phyloP scores from a whole-genome alignment of 257 asterid species.

The Coffea canephora region DNA sequence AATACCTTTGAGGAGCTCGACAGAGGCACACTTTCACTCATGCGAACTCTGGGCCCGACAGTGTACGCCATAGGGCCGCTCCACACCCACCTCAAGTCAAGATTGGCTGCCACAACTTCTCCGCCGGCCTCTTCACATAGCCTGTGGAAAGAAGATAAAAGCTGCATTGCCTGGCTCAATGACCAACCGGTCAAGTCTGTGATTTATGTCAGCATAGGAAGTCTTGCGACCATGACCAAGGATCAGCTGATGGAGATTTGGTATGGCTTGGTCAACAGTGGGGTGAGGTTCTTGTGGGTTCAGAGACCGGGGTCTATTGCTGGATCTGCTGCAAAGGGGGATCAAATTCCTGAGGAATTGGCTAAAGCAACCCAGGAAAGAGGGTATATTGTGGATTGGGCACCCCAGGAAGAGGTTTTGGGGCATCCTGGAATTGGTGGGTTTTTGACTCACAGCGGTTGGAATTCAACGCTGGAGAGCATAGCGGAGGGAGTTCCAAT shows the following conservation, averaged over 20 bases:
- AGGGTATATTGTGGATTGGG: conserved; percentile 31
- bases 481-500: conserved; percentile 35
- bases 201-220: conserved; percentile 35
- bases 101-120: background rate
- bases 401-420: conserved; percentile 29
- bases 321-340: background rate
- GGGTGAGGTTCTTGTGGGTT: conserved; percentile 27
- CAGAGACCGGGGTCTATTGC: conserved; percentile 20
- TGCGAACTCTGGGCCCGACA: conserved; percentile 40
- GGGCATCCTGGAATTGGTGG: conserved; percentile 28
- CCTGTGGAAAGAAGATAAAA: conserved; percentile 32
- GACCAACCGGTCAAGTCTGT: conserved; percentile 25
- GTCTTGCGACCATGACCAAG: conserved; percentile 15
- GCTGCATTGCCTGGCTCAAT: conserved; percentile 28
- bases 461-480: conserved; percentile 37
- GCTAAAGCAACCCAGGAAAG: conserved; percentile 14
- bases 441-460: conserved; percentile 34
- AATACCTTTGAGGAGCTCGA: conserved; percentile 35
- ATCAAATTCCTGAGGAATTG: conserved; percentile 14
- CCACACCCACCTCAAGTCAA: conserved; percentile 43
- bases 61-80: conserved; percentile 66
- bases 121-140: conserved; percentile 22
- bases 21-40: conserved; percentile 35
- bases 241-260: conserved; percentile 24
- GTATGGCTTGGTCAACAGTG: conserved; percentile 32